Base-by-base conservation (phyloP, 228 moss, liverwort and hornwort species). In the Sphagnum magellanicum region DNA sequence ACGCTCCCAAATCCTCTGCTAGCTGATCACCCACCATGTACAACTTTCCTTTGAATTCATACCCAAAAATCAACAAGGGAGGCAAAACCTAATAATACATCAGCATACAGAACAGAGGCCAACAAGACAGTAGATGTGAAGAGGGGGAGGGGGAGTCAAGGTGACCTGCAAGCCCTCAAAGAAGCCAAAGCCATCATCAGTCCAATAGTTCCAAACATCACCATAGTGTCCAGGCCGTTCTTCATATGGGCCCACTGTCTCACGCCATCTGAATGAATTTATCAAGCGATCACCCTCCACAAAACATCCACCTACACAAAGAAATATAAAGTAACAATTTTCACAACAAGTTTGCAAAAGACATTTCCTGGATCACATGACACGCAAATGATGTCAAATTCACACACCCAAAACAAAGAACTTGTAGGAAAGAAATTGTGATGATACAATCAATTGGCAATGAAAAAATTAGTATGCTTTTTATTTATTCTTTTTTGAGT, bases 161-260 rank as follows among this genome's bases (percentile, higher is more conserved):
- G 55, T 55, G 67, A 96, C 96, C 91, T 93, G 97, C 10, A 98
- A 90, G 57, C 84, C 93, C 73, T 98, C 93, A 11, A 68, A 98
- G 72, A 49, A 92, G 50, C 97, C 97, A 50, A 98, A 87, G 14
- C 93, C 97, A 71, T 98, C 97, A 59, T 98, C 93, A 12, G 93
- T 82, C 97, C 97, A 98, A 63, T 93, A 93, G 70, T 89, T 83
- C 97, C 97, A 98, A 68, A 98, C 80, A 49, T 98, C 97, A 66
- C 91, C 91, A 5, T 73, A 90, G 72, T 98, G 97, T 0, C 97
- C 93, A 14, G 97, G 97, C 48, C 97, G 88, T 71, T 92, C 85
- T 53, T 93, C 78, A 32, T 83, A 89, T 5, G 88, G 88, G 15
- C 97, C 97, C 51, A 98, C 87, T 0, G 93, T 87, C 53, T 98